Evolutionary conservation across 345 rosid genomes (phyloP).

Genomic region (Conringia planisiliqua): DNA sequence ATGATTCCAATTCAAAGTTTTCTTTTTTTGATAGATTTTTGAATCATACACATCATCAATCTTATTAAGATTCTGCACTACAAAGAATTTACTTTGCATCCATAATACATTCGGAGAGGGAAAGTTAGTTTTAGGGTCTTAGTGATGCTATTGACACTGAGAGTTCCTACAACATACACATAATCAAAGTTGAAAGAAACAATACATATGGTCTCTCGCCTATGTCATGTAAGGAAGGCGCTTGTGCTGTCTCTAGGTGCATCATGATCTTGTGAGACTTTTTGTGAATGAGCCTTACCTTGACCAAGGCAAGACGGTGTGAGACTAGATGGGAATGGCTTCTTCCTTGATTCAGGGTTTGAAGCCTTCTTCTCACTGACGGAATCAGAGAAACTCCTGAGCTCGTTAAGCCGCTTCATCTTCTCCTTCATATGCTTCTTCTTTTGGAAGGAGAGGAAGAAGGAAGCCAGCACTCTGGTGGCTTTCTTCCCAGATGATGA

Average conservation of each 20-base stretch:
- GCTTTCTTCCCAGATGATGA: slow-evolving; percentile 17
- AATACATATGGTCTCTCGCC: neutral
- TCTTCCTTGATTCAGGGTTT: slow-evolving; percentile 16
- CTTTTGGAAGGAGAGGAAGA: slow-evolving; percentile 31
- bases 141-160: neutral
- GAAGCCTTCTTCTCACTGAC: slow-evolving; percentile 3
- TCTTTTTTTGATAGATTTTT: neutral
- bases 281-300: slow-evolving; percentile 21
- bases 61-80: neutral
- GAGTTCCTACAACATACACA: neutral
- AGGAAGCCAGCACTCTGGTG: slow-evolving; percentile 16
- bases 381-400: slow-evolving; percentile 26
- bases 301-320: slow-evolving; percentile 14
- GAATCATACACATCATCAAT: neutral
- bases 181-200: neutral
- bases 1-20: neutral
- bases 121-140: slow-evolving; percentile 6
- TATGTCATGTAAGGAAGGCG: slow-evolving; percentile 23
- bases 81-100: neutral
- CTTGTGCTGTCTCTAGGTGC: slow-evolving; percentile 31
- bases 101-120: neutral
- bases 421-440: slow-evolving; percentile 31
- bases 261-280: slow-evolving; percentile 24
- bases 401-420: slow-evolving; percentile 34
- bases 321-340: slow-evolving; percentile 16